Evolutionary conservation across 2,329 filamentous ascomycete genomes (phyloP).

Genomic region (Simplicillium sp.): DNA sequence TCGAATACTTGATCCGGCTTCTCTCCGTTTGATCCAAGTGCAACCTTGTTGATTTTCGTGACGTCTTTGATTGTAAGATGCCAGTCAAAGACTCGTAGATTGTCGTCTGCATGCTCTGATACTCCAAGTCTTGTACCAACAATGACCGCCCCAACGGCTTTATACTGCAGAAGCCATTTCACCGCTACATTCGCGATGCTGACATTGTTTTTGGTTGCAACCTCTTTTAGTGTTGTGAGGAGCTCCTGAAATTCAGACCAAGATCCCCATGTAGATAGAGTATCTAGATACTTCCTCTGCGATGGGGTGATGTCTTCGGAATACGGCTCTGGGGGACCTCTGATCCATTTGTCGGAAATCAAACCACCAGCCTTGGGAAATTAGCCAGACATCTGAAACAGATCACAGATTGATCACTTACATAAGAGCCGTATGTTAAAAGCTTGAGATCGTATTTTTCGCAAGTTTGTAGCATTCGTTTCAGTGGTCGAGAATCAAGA

Average conservation of each 20-base stretch:
- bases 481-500: constrained; percentile 13
- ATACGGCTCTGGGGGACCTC: constrained; percentile 21
- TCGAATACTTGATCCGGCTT: constrained; percentile 18
- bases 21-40: constrained; percentile 7
- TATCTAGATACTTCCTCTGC: constrained; percentile 19
- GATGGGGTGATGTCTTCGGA: constrained; percentile 21
- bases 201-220: constrained; percentile 30
- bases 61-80: constrained; percentile 10
- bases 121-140: constrained; percentile 29
- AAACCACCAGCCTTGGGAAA: constrained; percentile 19
- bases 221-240: constrained; percentile 21
- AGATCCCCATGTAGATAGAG: constrained; percentile 30
- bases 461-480: constrained; percentile 10
- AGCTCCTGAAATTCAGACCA: constrained; percentile 37
- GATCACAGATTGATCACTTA: constrained; percentile 9
- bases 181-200: constrained; percentile 34
- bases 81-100: constrained; percentile 12
- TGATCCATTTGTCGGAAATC: constrained; percentile 21
- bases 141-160: constrained; percentile 36
- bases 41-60: constrained; percentile 13
- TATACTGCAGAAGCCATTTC: constrained; percentile 38
- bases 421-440: constrained; percentile 15
- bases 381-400: not conserved
- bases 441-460: constrained; percentile 11
- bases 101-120: constrained; percentile 12